Conservation (phyloP, 1,284 basidiomycete species). For the Neotropicomus parvogracilis region DNA sequence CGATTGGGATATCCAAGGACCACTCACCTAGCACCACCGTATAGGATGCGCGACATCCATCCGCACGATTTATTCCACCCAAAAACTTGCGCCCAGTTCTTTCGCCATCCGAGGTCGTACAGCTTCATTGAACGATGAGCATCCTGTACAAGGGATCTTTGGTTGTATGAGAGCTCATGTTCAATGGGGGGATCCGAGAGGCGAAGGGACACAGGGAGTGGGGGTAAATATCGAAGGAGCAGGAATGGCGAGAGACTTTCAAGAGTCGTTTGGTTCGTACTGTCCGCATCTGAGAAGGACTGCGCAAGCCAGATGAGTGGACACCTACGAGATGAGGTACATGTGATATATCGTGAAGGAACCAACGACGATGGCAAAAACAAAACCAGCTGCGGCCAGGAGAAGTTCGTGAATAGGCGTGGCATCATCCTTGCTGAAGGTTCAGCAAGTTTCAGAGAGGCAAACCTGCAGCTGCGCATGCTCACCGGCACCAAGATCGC, state of each 20-base stretch:
- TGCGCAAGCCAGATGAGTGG: not conserved
- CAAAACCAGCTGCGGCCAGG: slow-evolving; percentile 56
- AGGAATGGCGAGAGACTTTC: slow-evolving; percentile 78
- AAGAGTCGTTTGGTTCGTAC: slow-evolving; percentile 83
- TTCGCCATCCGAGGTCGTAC: slow-evolving; percentile 75
- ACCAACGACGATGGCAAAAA: slow-evolving; percentile 69
- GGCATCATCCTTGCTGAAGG: slow-evolving; percentile 47
- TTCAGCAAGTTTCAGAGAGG: slow-evolving; percentile 8
- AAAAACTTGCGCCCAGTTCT: slow-evolving; percentile 67
- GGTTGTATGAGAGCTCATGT: slow-evolving; percentile 67
- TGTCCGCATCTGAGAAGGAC: slow-evolving; percentile 30
- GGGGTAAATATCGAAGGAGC: slow-evolving; percentile 65
- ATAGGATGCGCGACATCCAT: slow-evolving; percentile 50
- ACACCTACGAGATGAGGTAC: slow-evolving; percentile 71
- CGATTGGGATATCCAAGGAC: not conserved
- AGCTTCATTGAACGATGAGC: slow-evolving; percentile 65
- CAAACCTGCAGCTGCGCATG: slow-evolving; percentile 3
- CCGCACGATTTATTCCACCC: slow-evolving; percentile 51
- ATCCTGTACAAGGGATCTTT: slow-evolving; percentile 63
- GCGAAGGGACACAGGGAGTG: slow-evolving; percentile 46
- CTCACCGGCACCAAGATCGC: slow-evolving; percentile 53
- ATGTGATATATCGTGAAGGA: slow-evolving; percentile 77
- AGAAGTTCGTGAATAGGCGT: slow-evolving; percentile 72
- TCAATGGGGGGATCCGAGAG: slow-evolving; percentile 71
- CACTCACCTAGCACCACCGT: slow-evolving; percentile 62